Evolutionary conservation across 2,329 filamentous ascomycete species (phyloP), one percentile per base, ranked within the genome.

Genomic region (Neopestalotiopsis rosae): DNA sequence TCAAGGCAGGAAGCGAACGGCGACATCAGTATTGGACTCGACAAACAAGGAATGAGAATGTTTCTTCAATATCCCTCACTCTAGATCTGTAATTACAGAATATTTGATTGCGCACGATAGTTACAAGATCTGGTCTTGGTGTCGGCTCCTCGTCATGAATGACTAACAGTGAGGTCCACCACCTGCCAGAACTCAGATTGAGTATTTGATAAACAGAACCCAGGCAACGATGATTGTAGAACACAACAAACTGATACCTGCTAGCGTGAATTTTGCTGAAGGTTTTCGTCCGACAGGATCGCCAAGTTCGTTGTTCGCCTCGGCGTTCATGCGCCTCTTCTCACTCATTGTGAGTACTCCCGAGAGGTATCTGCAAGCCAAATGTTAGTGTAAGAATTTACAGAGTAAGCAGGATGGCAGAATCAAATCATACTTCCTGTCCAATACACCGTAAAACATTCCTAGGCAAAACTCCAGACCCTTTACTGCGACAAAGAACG

Each of bases 391-490:
- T 7, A 4, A 52, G 9, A 52, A 10, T 38, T 38, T 4, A 28
- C 42, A 7, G 13, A 2, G 14, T 10, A 14, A 6, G 14, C 14
- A 3, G 0, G 42, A 17, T 28, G 24, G 24, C 24, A 20, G 17
- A 52, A 52, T n/a, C 14, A 9, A 17, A 20, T 6, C 45, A 10
- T 52, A 52, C 45, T 17, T 24, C 9, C 45, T 52, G 1, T 52
- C 45, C 7, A 52, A 9, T 9, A 52, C 17, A 1, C 45, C n/a
- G 17, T 52, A 76, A 32, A 76, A 74, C 13, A 76, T 70, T 20
- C 74, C 75, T 0, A 76, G 66, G 49, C 73, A 75, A n/a, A 76
- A 76, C 52, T 76, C 75, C 1, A 76, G n/a, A 0, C 65, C 74
- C 67, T 76, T 76, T 42, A 72, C 38, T 9, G 72, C 74, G 1